Base-by-base conservation (phyloP, 768 basidiomycete species). In the Tylopilus sp. region DNA sequence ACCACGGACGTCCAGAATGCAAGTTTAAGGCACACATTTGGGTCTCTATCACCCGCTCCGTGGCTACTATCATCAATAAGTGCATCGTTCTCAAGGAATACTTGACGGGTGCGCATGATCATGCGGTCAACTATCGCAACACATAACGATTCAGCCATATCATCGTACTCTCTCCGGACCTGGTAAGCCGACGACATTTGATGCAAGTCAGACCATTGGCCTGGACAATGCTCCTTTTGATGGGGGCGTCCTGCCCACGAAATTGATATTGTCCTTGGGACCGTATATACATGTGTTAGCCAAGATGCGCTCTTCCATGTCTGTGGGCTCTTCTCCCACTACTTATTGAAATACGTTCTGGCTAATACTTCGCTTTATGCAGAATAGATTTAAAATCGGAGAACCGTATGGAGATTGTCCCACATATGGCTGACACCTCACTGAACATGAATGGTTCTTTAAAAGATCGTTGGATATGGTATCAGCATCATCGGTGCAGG, bases 201-300 rank as follows among this genome's bases (percentile, higher is more conserved):
- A 82, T 51, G 65, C 51, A 4, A 73, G 66, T 0, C 60, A 73
- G 48, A 73, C 67, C 0, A 82, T 84, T 57, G 81, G 83, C 56
- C 57, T 75, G n/a, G 77, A 80, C n/a, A 73, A 58, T 25, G 73
- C 71, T 1, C 61, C 73, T 2, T 60, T 80, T 36, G 62, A 78
- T 20, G 76, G 77, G 0, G 78, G 78, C 0, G 58, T 80, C 49
- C 59, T 84, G 8, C 42, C 81, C 56, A 83, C 82, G 63, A 73
- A 72, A 0, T 70, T 83, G 15, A 71, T 69, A 6, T 56, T 80
- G 15, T 74, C 73, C 15, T 58, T 79, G 35, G 80, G 79, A 44
- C 78, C 79, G 0, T 78, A 74, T 55, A 23, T 77, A 50, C 57
- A n/a, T n/a, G n/a, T n/a, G n/a, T n/a, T 73, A 15, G 67, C 68